phyloP scores from a whole-genome alignment of 2,329 filamentous ascomycete genomes.

The Pseudopithomyces maydicus region DNA sequence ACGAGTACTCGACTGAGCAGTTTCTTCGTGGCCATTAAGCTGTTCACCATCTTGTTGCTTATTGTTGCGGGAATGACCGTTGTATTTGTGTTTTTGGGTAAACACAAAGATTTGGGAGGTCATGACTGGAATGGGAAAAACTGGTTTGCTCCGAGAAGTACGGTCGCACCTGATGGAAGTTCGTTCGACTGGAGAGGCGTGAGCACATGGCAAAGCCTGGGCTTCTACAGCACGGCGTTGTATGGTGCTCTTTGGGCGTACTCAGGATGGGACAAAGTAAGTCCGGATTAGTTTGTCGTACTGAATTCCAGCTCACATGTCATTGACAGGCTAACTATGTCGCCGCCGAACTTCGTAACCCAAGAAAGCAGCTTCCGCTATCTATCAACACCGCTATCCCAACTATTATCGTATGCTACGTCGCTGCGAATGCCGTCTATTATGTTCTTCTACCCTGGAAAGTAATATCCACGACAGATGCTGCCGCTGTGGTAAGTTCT shows the following conservation, averaged over 20 bases:
- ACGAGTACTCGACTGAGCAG: conserved; percentile 46
- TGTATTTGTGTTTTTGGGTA: conserved; percentile 33
- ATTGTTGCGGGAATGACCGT: conserved; percentile 43
- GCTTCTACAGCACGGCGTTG: conserved; percentile 64
- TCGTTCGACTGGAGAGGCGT: conserved; percentile 45
- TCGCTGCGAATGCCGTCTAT: conserved; percentile 66
- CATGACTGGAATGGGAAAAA: conserved; percentile 38
- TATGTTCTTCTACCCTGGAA: conserved; percentile 67
- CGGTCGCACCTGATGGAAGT: conserved; percentile 32
- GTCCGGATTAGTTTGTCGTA: background rate
- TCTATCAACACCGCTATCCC: conserved; percentile 68
- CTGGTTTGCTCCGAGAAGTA: conserved; percentile 40
- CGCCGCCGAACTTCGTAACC: conserved; percentile 41
- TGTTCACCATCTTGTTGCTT: conserved; percentile 40
- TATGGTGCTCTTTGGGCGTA: conserved; percentile 46
- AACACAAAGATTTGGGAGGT: conserved; percentile 37
- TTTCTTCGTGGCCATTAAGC: conserved; percentile 47
- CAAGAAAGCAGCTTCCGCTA: conserved; percentile 56
- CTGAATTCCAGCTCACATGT: conserved; percentile 1
- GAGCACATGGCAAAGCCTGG: conserved; percentile 62
- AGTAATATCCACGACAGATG: conserved; percentile 64
- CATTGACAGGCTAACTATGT: conserved; percentile 43
- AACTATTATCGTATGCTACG: conserved; percentile 64
- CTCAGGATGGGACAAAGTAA: conserved; percentile 45
- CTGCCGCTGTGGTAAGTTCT: conserved; percentile 63